Evolutionary conservation across 1,284 basidiomycete species (phyloP), one percentile per base, ranked within the genome.

Genomic region (Fomitopsis pinicola): DNA sequence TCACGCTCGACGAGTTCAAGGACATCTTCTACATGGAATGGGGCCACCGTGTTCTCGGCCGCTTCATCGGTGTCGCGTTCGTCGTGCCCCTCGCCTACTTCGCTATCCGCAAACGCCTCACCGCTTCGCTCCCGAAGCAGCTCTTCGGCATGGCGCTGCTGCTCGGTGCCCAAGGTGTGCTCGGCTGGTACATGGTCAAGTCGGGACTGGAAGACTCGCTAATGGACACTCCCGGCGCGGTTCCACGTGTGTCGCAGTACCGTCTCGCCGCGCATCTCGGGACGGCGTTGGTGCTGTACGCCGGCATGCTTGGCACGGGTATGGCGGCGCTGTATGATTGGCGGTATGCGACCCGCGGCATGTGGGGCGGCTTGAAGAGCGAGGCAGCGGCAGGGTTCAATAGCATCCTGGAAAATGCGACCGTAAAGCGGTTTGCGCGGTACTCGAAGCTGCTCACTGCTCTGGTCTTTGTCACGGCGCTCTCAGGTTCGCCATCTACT

Each of bases 111-210:
- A 87, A 85, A 71, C 82, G 84, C 65, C 86, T 96, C 33, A 80
- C 91, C 12, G 77, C 79, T 5, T 74, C 82, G 0, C 80, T 94
- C 59, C 84, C 88, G 1, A 74, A 76, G 33, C 87, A 86, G 65
- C 82, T 97, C 33, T 75, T 83, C 14, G 87, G 85, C 1, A 82
- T 98, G 64, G 90, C 89, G 0, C 73, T 86, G 0, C 86, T 97
- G 53, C 89, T 98, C 58, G 96, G 94, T 28, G 88, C 88, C 38
- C 94, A 99, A 75, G 97, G 97, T 44, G 84, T 86, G 17, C 82
- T 99, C 22, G 97, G 97, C 33, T 99, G 97, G 97, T 97, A 97
- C 81, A 99, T 99, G 97, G 97, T 99, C 63, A 93, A 97, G 73
- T 97, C 94, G 10, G 97, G 97, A 1, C 80, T 99, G 12, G 91